These are phyloP conservation scores for Warburgia ugandensis DNA, from an alignment of 164 flowering plant genomes.

Conservation along the genomic window DNA sequence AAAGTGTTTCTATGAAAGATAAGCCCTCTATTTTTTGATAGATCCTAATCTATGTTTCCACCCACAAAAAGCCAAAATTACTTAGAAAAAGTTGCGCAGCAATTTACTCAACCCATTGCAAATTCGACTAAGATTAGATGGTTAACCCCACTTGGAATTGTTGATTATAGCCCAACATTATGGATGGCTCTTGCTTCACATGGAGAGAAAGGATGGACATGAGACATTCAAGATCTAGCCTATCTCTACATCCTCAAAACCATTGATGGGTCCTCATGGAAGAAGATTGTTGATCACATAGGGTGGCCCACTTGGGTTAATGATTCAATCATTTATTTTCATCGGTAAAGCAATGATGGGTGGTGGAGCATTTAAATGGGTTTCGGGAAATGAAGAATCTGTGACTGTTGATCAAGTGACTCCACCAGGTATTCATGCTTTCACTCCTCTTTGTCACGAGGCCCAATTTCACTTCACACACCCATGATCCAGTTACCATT, in stretches of 20 bases:
- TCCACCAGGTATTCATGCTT: conserved; percentile 83
- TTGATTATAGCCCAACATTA: conserved; percentile 80
- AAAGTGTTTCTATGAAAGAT: conserved; percentile 53
- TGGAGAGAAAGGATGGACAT: conserved; percentile 68
- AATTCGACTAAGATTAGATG: conserved; percentile 48
- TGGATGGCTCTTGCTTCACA: conserved; percentile 83
- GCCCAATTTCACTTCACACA: no score
- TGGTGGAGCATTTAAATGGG: conserved; percentile 74
- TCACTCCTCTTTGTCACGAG: no score
- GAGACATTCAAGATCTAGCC: conserved; percentile 73
- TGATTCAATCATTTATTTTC: conserved; percentile 68
- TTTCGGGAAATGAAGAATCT: conserved; percentile 12
- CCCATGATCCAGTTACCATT: no score
- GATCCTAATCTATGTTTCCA: conserved; percentile 61
- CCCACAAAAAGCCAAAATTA: conserved; percentile 51
- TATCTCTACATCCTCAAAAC: conserved; percentile 64
- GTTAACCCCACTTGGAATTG: conserved; percentile 61
- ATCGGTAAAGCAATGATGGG: conserved; percentile 55
- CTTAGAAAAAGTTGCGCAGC: conserved; percentile 83
- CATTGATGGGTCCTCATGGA: conserved; percentile 52
- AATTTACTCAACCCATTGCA: conserved; percentile 57
- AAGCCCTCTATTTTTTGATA: conserved; percentile 53
- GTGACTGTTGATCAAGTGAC: conserved; percentile 57
- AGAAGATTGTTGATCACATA: conserved; percentile 61
- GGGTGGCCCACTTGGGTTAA: conserved; percentile 93